phyloP scores from a whole-genome alignment of 1,139 yeast species.

The Yamadazyma siamensis region DNA sequence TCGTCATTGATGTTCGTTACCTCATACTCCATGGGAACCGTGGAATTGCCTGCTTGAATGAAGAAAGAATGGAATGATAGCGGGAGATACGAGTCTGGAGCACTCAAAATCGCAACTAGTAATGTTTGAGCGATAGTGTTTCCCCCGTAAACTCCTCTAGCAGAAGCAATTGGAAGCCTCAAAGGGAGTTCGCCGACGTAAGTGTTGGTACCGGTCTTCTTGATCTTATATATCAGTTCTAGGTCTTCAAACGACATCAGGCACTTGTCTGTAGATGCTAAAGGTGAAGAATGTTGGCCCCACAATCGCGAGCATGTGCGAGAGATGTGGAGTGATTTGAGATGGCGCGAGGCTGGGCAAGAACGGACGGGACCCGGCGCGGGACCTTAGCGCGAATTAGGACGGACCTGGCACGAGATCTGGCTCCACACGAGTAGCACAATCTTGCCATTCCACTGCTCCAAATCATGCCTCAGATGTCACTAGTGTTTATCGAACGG shows the following conservation, averaged over 20 bases:
- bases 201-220: conserved; percentile 24
- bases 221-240: conserved; percentile 40
- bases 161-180: conserved; percentile 42
- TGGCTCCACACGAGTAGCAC: too few relatives aligned
- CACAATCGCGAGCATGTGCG: too few relatives aligned
- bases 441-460: too few relatives aligned
- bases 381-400: too few relatives aligned
- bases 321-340: too few relatives aligned
- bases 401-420: too few relatives aligned
- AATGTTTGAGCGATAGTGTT: conserved; percentile 71
- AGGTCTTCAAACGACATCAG: conserved; percentile 26
- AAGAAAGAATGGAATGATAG: conserved; percentile 41
- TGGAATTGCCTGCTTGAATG: conserved; percentile 46
- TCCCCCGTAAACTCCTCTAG: conserved; percentile 80
- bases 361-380: too few relatives aligned
- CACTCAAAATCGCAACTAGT: conserved; percentile 54
- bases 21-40: conserved; percentile 50
- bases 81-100: conserved; percentile 27
- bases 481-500: too few relatives aligned
- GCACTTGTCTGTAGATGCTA: conserved; percentile 1
- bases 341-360: too few relatives aligned
- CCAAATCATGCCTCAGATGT: too few relatives aligned
- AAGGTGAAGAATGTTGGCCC: too few relatives aligned
- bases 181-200: conserved; percentile 39
- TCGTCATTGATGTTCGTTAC: conserved; percentile 51